Conservation (phyloP, 805 yeast species). For the Saccharomycopsis sp. region DNA sequence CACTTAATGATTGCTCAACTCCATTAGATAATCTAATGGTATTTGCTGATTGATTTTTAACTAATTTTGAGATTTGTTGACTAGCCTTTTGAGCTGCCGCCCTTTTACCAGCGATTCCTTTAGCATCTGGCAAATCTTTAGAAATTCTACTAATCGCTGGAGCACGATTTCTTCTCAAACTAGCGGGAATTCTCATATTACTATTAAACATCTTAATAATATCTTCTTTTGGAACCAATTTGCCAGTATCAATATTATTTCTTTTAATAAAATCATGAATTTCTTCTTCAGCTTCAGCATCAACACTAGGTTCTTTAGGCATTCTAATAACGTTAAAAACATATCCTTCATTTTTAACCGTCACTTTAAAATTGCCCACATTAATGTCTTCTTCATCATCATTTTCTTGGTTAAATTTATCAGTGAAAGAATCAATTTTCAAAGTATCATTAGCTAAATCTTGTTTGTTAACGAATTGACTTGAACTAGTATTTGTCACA, state of each 20-base stretch:
- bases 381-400: neutral
- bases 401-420: too few species aligned
- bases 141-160: neutral
- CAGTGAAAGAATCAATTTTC: too few species aligned
- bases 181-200: constrained; percentile 15
- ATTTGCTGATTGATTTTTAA: too few species aligned
- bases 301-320: neutral
- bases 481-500: too few species aligned
- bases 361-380: neutral
- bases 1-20: neutral
- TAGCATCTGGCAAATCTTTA: too few species aligned
- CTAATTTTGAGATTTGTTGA: neutral
- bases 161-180: neutral
- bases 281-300: neutral
- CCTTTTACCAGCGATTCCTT: neutral
- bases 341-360: constrained; percentile 4
- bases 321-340: neutral
- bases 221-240: constrained; percentile 7
- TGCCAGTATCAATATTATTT: neutral
- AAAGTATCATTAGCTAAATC: too few species aligned
- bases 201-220: constrained; percentile 15
- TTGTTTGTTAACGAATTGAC: too few species aligned
- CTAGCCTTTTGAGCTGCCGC: neutral
- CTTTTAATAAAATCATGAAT: neutral
- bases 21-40: neutral